Evolutionary conservation across 345 rosid species (phyloP), one percentile per base, ranked within the genome.

Genomic region (Garcia nutans): DNA sequence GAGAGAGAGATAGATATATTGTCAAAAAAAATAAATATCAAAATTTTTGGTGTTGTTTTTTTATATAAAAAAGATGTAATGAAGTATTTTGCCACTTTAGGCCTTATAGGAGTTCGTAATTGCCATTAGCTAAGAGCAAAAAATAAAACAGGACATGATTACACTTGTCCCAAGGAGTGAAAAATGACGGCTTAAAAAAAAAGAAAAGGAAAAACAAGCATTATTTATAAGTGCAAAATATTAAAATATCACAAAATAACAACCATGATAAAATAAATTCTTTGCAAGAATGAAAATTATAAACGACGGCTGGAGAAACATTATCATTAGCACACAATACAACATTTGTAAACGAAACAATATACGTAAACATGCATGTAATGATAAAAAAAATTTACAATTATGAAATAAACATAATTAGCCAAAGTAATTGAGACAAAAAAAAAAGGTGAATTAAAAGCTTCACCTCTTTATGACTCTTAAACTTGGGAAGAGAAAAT

Each of bases 361-460:
- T 37, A 33, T 47, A 63, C 65, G 62, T 74, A 23, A 17, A 49
- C 28, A 61, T 71, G 76, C 72, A 75, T 65, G 73, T 67, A 80
- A 16, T 31, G 23, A 23, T 58, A 56, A 57, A 54, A 70, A 2
- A 41, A 70, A 2, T 49, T 72, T 76, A 82, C 76, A 79, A 67
- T 76, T 76, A 73, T 58, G 80, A 24, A 69, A 57, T 26, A 57
- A 62, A 22, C 19, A 24, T 23, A 23, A 22, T 22, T 41, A 42
- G 10, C 28, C 26, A 37, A 23, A 65, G 63, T 26, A 42, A 22
- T 2, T 9, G 24, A 54, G 44, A 23, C 22, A 70, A 31, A 57
- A 12, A 10, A 52, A 9, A 58, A 61, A 71, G 79, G 85, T 79
- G 85, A 79, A 71, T 55, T 44, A 70, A 83, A 79, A 82, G 65